phyloP scores from a whole-genome alignment of 2,329 filamentous ascomycete species.

The Hymenoscyphus fructigenus region DNA sequence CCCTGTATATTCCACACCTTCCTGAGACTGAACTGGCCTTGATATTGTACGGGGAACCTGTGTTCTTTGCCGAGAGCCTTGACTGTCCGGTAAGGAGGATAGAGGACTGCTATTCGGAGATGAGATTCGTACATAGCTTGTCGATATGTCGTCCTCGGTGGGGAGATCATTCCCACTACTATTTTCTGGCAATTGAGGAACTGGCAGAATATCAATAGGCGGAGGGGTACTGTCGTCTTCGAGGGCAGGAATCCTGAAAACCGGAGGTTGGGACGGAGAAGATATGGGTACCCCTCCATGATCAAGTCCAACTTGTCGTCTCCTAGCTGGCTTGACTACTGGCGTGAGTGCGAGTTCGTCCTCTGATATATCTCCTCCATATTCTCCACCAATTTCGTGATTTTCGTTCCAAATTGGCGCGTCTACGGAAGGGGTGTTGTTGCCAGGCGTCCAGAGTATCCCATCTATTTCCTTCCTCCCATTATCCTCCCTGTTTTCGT shows the following conservation, averaged over 20 bases:
- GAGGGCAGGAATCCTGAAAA: not conserved
- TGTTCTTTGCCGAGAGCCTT: not conserved
- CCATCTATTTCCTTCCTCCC: not conserved
- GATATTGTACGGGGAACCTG: not conserved
- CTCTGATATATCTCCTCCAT: not conserved
- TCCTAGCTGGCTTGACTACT: not conserved
- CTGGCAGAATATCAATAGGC: not conserved
- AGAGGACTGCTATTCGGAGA: slow-evolving; percentile 36
- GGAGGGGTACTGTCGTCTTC: not conserved
- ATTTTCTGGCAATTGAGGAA: not conserved
- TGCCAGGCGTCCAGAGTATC: not conserved
- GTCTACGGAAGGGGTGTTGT: not conserved
- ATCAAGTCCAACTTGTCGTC: not conserved
- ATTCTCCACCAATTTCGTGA: not conserved
- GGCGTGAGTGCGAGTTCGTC: not conserved
- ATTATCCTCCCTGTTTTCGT: not conserved
- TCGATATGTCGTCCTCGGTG: slow-evolving; percentile 40
- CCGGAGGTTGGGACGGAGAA: not conserved
- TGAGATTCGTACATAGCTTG: slow-evolving; percentile 40
- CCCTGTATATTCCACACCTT: not conserved
- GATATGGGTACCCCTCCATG: not conserved
- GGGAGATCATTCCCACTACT: not conserved
- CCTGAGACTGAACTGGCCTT: not conserved
- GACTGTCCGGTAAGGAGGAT: slow-evolving; percentile 26
- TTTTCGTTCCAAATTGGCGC: not conserved